Evolutionary conservation across 148 eudicot genomes (phyloP).

Genomic region (Rhododendron ferrugineum): DNA sequence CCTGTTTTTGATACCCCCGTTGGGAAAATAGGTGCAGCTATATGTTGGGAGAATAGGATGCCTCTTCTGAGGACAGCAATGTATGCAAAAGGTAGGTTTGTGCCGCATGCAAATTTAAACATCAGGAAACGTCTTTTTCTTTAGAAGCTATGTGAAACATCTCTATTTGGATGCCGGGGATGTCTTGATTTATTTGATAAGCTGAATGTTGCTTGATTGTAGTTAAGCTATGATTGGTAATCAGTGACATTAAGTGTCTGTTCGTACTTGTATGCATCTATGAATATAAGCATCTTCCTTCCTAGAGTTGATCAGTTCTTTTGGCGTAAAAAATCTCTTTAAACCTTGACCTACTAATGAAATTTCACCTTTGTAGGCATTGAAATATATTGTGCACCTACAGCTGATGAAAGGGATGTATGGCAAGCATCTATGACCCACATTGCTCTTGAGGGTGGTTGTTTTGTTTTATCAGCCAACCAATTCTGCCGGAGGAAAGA

Average conservation of each 20-base stretch:
- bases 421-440: constrained; percentile 99
- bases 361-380: constrained; percentile 41
- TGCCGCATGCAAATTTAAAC: background rate
- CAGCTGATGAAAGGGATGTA: constrained; percentile 79
- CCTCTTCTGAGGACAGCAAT: constrained; percentile 89
- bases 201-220: background rate
- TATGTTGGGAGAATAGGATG: constrained; percentile 98
- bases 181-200: background rate
- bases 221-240: background rate
- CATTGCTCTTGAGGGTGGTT: constrained; percentile 96
- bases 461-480: constrained; percentile 84
- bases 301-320: background rate
- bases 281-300: background rate
- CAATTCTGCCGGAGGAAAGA: constrained; percentile 87
- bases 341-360: background rate
- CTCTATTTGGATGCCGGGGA: background rate
- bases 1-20: constrained; percentile 86
- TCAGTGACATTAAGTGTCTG: background rate
- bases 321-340: background rate
- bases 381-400: constrained; percentile 98
- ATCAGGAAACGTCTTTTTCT: background rate
- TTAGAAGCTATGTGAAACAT: background rate
- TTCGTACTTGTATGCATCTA: background rate
- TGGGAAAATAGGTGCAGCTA: constrained; percentile 88
- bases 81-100: constrained; percentile 82